Conservation (phyloP, 2,329 filamentous ascomycete genomes). For the Domatiomyces catenatus region DNA sequence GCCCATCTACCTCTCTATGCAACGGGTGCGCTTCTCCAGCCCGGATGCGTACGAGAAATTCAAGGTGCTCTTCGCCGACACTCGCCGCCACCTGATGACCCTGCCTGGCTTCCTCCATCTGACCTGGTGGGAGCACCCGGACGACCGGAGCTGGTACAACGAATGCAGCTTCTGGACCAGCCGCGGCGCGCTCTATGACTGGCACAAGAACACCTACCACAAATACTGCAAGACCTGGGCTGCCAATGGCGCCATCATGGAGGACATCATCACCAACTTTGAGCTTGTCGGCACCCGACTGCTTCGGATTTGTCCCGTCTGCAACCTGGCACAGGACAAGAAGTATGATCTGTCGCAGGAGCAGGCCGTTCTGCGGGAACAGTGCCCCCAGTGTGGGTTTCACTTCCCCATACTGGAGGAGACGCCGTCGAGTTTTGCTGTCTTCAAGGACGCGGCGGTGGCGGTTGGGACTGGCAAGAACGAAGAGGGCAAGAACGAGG, state of each 20-base stretch:
- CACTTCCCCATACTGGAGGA: constrained; percentile 8
- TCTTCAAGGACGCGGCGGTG: constrained; percentile 8
- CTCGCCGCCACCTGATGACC: constrained; percentile 6
- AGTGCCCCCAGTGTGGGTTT: constrained; percentile 7
- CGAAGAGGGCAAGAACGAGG: no score
- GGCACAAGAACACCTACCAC: constrained; percentile 10
- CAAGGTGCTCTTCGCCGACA: constrained; percentile 10
- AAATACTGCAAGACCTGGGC: constrained; percentile 11
- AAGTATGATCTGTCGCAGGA: constrained; percentile 9
- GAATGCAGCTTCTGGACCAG: constrained; percentile 11
- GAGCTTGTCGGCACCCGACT: constrained; percentile 10
- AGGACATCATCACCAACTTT: constrained; percentile 10
- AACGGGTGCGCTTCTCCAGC: constrained; percentile 10
- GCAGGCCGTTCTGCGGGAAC: constrained; percentile 7
- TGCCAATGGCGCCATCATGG: constrained; percentile 9
- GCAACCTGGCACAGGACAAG: constrained; percentile 6
- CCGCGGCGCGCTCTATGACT: constrained; percentile 9
- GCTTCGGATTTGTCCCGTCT: constrained; percentile 7
- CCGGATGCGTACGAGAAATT: constrained; percentile 9
- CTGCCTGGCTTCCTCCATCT: constrained; percentile 9
- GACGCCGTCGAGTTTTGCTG: constrained; percentile 9
- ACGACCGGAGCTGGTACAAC: constrained; percentile 10
- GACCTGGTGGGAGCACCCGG: constrained; percentile 11
- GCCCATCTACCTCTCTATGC: constrained; percentile 9
- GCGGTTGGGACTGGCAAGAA: no score